phyloP scores from a whole-genome alignment of 2,329 filamentous ascomycete species.

The Fusarium penzigii region DNA sequence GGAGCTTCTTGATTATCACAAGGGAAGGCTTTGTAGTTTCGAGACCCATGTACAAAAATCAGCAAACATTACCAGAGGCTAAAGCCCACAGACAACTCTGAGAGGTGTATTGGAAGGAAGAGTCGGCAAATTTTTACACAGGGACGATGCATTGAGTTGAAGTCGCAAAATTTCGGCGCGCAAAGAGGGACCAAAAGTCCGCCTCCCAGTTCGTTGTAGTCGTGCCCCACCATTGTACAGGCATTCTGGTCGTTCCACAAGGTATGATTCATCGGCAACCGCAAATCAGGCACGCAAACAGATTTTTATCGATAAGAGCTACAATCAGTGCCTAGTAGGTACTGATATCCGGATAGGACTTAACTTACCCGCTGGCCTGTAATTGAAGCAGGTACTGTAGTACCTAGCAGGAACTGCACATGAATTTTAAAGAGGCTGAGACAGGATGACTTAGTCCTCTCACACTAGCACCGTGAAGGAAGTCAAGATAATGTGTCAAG shows the following conservation, averaged over 20 bases:
- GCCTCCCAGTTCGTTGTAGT: constrained; percentile 6
- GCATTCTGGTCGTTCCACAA: constrained; percentile 12
- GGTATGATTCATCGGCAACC: constrained; percentile 13
- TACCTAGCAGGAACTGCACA: too few species aligned
- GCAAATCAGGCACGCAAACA: not conserved
- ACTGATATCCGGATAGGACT: too few species aligned
- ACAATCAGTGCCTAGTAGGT: not conserved
- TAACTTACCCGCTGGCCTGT: too few species aligned
- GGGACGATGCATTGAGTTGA: constrained; percentile 3
- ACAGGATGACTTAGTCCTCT: too few species aligned
- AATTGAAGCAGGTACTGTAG: too few species aligned
- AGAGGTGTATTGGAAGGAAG: not conserved
- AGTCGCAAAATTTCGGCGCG: constrained; percentile 26
- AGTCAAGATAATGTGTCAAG: too few species aligned
- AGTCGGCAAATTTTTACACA: not conserved
- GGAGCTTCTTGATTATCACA: constrained; percentile 12
- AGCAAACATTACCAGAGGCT: constrained; percentile 23
- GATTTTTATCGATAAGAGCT: not conserved
- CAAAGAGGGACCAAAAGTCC: constrained; percentile 14
- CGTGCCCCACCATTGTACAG: constrained; percentile 31
- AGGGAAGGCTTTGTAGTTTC: constrained; percentile 7
- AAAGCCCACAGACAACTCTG: constrained; percentile 1
- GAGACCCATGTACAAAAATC: constrained; percentile 3
- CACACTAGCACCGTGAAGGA: too few species aligned
- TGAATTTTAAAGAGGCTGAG: too few species aligned